phyloP scores from a whole-genome alignment of 805 yeast genomes.

The Brettanomyces naardenensis region DNA sequence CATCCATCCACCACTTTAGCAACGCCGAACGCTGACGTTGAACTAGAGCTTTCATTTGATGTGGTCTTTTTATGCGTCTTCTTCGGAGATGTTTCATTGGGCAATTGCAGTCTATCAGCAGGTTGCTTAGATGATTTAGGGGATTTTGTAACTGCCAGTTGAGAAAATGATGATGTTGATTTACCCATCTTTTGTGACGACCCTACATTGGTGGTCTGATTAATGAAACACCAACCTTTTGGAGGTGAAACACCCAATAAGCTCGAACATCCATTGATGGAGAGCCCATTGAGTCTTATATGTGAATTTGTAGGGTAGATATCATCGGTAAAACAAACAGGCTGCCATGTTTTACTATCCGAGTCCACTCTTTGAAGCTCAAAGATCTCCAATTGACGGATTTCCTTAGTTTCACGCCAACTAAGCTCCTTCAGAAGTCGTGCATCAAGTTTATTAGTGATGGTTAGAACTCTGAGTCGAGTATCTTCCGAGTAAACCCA shows the following conservation, averaged over 20 bases:
- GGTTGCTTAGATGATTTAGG: neutral
- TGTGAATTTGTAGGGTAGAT: conserved; percentile 44
- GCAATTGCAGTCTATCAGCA: neutral
- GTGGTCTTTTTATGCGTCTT: neutral
- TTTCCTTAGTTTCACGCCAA: conserved; percentile 30
- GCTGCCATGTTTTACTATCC: conserved; percentile 50
- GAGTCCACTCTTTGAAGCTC: conserved; percentile 54
- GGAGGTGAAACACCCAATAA: conserved; percentile 48
- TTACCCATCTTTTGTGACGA: neutral
- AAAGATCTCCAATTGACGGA: conserved; percentile 52
- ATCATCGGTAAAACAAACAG: conserved; percentile 50
- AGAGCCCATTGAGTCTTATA: conserved; percentile 24
- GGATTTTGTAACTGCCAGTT: neutral
- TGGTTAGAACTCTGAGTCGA: conserved; percentile 39
- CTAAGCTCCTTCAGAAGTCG: conserved; percentile 31
- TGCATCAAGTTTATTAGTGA: conserved; percentile 42
- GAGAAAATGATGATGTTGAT: conserved; percentile 1
- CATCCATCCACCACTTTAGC: conserved; percentile 34
- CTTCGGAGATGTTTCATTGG: neutral
- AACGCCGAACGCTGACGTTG: neutral
- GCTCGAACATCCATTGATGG: conserved; percentile 20
- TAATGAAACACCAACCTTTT: conserved; percentile 43
- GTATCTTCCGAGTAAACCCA: conserved; percentile 57
- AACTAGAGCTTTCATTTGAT: neutral
- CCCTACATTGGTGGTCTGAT: neutral